These are phyloP conservation scores for Adansonia rubrostipa DNA, from an alignment of 441 rosid species.

Conservation along the genomic window DNA sequence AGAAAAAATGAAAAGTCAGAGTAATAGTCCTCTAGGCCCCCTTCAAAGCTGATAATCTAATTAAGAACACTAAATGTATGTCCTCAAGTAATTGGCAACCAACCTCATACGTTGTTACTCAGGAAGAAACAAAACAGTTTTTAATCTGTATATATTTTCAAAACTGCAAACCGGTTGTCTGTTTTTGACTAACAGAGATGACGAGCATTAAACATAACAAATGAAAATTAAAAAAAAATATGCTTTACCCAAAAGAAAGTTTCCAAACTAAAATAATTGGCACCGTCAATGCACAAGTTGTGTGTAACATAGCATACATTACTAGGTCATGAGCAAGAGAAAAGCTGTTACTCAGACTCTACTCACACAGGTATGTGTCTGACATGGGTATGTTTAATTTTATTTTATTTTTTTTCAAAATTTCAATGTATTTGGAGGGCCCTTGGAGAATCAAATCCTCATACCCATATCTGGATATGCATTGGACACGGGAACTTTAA, in stretches of 20 bases:
- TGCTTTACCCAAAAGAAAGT: neutral
- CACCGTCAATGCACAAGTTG: neutral
- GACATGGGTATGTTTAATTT: too few relatives aligned
- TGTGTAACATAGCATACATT: neutral
- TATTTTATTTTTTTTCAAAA: too few relatives aligned
- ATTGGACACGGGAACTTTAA: too few relatives aligned
- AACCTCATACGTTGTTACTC: neutral
- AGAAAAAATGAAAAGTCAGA: too few relatives aligned
- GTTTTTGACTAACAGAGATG: neutral
- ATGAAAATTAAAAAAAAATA: neutral
- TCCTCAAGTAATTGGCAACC: constrained; percentile 10
- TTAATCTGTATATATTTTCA: neutral
- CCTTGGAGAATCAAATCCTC: too few relatives aligned
- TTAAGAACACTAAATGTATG: neutral
- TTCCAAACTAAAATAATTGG: neutral
- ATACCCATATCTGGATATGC: too few relatives aligned
- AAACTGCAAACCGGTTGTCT: neutral
- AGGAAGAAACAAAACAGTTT: neutral
- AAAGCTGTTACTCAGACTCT: neutral
- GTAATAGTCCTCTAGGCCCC: too few relatives aligned
- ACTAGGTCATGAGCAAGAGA: neutral
- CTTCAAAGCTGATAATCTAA: constrained; percentile 3
- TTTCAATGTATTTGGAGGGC: too few relatives aligned
- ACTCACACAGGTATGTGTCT: too few relatives aligned
- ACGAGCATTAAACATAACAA: neutral